Evolutionary conservation across 352 stramenopile genomes (phyloP).

Genomic region (Phytophthora hybrid): DNA sequence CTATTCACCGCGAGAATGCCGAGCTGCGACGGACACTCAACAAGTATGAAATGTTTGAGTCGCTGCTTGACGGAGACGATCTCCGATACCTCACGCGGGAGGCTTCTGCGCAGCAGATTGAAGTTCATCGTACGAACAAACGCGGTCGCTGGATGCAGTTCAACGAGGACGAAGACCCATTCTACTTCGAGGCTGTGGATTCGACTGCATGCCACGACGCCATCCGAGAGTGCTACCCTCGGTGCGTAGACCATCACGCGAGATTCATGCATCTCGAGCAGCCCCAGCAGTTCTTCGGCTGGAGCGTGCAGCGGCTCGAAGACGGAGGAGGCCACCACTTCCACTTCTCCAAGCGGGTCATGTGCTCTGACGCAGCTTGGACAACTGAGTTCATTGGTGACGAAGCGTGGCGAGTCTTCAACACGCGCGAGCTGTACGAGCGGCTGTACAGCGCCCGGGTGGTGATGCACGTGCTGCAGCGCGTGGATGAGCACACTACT

Average conservation of each 20-base stretch:
- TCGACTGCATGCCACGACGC: slow-evolving; percentile 17
- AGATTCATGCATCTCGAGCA: slow-evolving; percentile 17
- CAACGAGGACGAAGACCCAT: slow-evolving; percentile 36
- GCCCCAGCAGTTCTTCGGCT: slow-evolving; percentile 33
- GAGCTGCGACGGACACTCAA: slow-evolving; percentile 19
- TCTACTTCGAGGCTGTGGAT: slow-evolving; percentile 46
- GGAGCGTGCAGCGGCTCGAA: slow-evolving; percentile 27
- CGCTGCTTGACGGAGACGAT: slow-evolving; percentile 16
- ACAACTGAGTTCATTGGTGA: slow-evolving; percentile 20
- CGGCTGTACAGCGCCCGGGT: slow-evolving; percentile 33
- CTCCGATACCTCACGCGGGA: slow-evolving; percentile 9
- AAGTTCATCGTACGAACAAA: not conserved
- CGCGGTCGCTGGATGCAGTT: slow-evolving; percentile 31
- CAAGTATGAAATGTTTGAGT: slow-evolving; percentile 36
- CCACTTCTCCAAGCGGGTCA: slow-evolving; percentile 45
- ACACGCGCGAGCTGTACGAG: slow-evolving; percentile 37
- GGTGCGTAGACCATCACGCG: slow-evolving; percentile 26
- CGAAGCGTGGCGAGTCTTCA: slow-evolving; percentile 41
- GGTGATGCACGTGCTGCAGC: slow-evolving; percentile 40
- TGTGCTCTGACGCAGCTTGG: slow-evolving; percentile 12
- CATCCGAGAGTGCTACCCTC: slow-evolving; percentile 17
- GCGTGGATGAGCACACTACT: slow-evolving; percentile 33
- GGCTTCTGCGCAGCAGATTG: not conserved
- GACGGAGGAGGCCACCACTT: slow-evolving; percentile 33
- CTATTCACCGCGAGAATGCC: slow-evolving; percentile 25